Base-by-base conservation (phyloP, 2,329 filamentous ascomycete genomes). In the Colletotrichum orchidophilum region DNA sequence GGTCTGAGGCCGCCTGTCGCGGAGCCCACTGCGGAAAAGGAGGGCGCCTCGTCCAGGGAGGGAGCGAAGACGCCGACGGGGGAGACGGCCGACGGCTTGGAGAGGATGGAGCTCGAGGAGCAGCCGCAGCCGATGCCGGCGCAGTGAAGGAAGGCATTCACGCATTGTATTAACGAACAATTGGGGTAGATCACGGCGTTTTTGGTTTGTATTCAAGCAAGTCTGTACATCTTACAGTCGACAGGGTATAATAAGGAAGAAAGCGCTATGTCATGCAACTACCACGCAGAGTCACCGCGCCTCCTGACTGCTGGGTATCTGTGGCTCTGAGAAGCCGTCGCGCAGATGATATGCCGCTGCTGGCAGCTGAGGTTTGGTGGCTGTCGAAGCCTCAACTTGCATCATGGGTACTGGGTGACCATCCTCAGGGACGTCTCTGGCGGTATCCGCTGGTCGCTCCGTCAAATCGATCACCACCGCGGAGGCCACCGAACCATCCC, bases 71-170 rank as follows among this genome's bases (percentile, higher is more conserved):
- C 68, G 49, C 60, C 75, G 70, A 26, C 74, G 71, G 63, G 72
- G 74, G 64, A 78, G 75, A 75, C 82, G 54, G 79, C 82, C 52
- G 75, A 77, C 29, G 77, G 76, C 64, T 72, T 86, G 66, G 78
- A 77, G 74, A 78, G 77, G 58, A 78, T 86, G 80, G 80, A 81
- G 18, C 74, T 86, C 60, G 77, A 80, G 49, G 78, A 82, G 62
- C 73, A 60, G 52, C 74, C 69, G 35, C 67, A 73, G 69, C 64
- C 73, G 63, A 63, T 76, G 61, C 59, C 63, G 18, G 74, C 73
- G 12, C 74, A 55, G 63, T 75, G 65, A 70, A 29, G 49, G 31
- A 8, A 15, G 18, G 7, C 59, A 24, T 42, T 27, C 21, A 18
- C 33, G 6, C 59, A 21, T 58, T 52, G 15, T 52, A 52, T 26